Percentiles rank a stretch among this genome's conserved stretches.
Conservation (phyloP, 2,329 filamentous ascomycete species). For the Dactylellina haptotyla region DNA sequence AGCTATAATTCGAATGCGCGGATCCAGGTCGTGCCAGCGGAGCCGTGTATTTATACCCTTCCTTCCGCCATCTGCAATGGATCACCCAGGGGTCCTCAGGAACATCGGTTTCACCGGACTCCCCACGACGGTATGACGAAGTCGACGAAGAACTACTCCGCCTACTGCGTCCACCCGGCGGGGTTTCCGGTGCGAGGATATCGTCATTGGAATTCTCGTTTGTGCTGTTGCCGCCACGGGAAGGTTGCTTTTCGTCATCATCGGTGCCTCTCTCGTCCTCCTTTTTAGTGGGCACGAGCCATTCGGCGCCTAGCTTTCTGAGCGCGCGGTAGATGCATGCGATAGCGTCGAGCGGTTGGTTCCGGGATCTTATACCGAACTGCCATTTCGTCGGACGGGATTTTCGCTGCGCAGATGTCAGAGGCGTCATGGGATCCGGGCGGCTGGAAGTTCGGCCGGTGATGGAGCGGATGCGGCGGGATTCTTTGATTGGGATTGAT, state of each 20-base stretch:
- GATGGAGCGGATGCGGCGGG: slow-evolving; percentile 37
- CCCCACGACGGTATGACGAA: slow-evolving; percentile 60
- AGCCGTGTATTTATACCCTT: slow-evolving; percentile 59
- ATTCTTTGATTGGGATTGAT: slow-evolving; percentile 54
- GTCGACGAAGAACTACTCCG: slow-evolving; percentile 54
- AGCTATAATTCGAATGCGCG: slow-evolving; percentile 58
- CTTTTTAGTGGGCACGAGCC: slow-evolving; percentile 67
- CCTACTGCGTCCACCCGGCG: slow-evolving; percentile 52
- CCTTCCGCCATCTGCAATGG: slow-evolving; percentile 58
- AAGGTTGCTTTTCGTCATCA: slow-evolving; percentile 64
- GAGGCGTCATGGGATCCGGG: slow-evolving; percentile 51
- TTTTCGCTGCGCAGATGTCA: slow-evolving; percentile 33
- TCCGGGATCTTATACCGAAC: slow-evolving; percentile 94
- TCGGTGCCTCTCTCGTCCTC: slow-evolving; percentile 71
- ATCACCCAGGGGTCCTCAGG: slow-evolving; percentile 58
- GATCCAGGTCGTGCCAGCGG: slow-evolving; percentile 58
- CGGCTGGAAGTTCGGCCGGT: slow-evolving; percentile 37
- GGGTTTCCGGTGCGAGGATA: slow-evolving; percentile 67
- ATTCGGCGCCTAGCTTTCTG: slow-evolving; percentile 85
- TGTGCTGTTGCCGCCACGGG: slow-evolving; percentile 62
- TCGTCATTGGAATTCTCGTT: slow-evolving; percentile 70
- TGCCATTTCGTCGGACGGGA: slow-evolving; percentile 89
- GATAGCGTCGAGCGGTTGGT: slow-evolving; percentile 92
- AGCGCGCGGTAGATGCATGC: slow-evolving; percentile 94
- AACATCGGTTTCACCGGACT: slow-evolving; percentile 59